These are phyloP conservation scores for Hansenula sp. DNA, from an alignment of 1,139 yeast genomes.

Conservation along the genomic window DNA sequence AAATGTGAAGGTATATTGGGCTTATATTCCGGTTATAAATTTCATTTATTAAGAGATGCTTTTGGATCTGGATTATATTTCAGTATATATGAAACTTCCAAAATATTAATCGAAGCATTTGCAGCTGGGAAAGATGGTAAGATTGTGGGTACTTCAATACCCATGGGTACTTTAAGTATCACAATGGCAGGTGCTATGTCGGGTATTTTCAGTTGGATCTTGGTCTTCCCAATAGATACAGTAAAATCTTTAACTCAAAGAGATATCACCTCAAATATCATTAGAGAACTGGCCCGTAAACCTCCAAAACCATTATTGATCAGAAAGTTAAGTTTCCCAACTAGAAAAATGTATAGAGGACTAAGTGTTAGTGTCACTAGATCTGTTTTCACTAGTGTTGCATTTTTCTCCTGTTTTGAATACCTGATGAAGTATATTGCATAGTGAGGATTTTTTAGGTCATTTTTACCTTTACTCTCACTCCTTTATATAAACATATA, in stretches of 20 bases:
- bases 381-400: constrained; percentile 69
- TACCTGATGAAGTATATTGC: constrained; percentile 52
- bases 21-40: constrained; percentile 68
- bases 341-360: constrained; percentile 64
- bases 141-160: constrained; percentile 25
- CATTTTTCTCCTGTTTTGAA: constrained; percentile 73
- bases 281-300: constrained; percentile 37
- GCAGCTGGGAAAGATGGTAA: constrained; percentile 16
- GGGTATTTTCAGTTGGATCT: constrained; percentile 70
- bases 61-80: constrained; percentile 73
- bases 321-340: constrained; percentile 34
- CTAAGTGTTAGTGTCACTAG: constrained; percentile 70
- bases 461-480: too few relatives aligned
- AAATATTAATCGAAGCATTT: constrained; percentile 20
- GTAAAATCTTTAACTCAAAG: constrained; percentile 71
- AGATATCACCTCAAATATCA: constrained; percentile 65
- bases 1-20: constrained; percentile 58
- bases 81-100: constrained; percentile 63
- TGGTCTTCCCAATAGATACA: constrained; percentile 79
- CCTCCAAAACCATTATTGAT: constrained; percentile 32
- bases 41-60: constrained; percentile 65
- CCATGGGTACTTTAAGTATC: constrained; percentile 34
- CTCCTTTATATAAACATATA: neutral
- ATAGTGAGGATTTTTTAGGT: constrained; percentile 7
- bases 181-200: constrained; percentile 77